Conservation (phyloP, 2,329 filamentous ascomycete species). For the Ophioceras dolichostomum region DNA sequence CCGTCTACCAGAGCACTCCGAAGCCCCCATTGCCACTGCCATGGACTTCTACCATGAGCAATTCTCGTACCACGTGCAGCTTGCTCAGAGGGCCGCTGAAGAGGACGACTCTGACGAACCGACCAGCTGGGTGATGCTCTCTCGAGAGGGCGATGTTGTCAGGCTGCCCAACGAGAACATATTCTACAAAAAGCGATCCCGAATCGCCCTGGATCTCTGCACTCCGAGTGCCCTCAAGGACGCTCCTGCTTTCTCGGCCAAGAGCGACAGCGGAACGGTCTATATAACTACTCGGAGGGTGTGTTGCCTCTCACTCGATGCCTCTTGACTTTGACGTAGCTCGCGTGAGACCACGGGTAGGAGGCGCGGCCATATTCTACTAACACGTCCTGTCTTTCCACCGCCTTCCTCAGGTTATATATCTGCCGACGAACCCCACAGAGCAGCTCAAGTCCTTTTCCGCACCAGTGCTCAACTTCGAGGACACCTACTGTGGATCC, state of each 20-base stretch:
- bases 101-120: conserved; percentile 39
- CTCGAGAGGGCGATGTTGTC: conserved; percentile 61
- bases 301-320: conserved; percentile 18
- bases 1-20: too few species aligned
- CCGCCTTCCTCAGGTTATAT: conserved; percentile 56
- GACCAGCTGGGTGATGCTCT: conserved; percentile 82
- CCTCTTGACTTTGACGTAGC: too few species aligned
- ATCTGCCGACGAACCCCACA: conserved; percentile 63
- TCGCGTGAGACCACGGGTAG: not conserved
- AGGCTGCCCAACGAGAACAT: conserved; percentile 75
- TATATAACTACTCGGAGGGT: conserved; percentile 82
- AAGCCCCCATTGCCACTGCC: too few species aligned
- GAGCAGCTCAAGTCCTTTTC: conserved; percentile 75
- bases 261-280: conserved; percentile 62
- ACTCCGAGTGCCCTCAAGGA: conserved; percentile 55
- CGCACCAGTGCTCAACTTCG: conserved; percentile 73
- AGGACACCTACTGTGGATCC: conserved; percentile 66
- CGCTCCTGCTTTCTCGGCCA: conserved; percentile 51
- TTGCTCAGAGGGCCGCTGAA: conserved; percentile 23
- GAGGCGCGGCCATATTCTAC: too few species aligned
- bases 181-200: conserved; percentile 66
- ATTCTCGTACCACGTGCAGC: conserved; percentile 24
- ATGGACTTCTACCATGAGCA: conserved; percentile 12
- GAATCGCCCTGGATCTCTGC: conserved; percentile 65
- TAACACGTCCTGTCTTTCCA: too few species aligned